Evolutionary conservation across 768 basidiomycete genomes (phyloP).

Genomic region (Clitopilus passeckerianus): DNA sequence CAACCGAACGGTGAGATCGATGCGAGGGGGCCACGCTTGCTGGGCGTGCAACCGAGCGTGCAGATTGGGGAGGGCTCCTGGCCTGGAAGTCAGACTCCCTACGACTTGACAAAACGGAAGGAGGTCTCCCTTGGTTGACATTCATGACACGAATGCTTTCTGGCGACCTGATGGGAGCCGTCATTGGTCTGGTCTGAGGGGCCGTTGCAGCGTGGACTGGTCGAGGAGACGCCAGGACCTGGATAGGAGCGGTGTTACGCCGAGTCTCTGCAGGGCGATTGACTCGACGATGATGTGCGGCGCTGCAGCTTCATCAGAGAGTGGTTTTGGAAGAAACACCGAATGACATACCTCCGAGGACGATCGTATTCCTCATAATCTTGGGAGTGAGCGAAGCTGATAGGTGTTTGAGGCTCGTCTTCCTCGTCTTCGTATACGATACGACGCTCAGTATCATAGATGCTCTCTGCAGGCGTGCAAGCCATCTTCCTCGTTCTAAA

Average conservation of each 20-base stretch:
- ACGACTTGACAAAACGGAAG: background rate
- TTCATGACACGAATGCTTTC: background rate
- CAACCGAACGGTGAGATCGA: constrained; percentile 18
- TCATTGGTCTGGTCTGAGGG: background rate
- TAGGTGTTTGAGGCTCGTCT: background rate
- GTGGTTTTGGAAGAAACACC: background rate
- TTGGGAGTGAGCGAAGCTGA: background rate
- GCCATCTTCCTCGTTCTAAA: background rate
- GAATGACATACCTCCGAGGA: background rate
- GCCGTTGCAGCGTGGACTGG: background rate
- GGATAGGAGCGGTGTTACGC: background rate
- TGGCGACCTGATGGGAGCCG: background rate
- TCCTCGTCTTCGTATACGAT: background rate
- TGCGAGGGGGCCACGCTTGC: constrained; percentile 8
- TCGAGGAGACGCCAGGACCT: background rate
- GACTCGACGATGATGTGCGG: background rate
- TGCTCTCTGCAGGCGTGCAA: background rate
- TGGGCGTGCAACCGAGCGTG: constrained; percentile 8
- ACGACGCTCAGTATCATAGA: background rate
- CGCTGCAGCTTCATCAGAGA: background rate
- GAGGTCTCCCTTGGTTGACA: background rate
- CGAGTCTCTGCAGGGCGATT: background rate
- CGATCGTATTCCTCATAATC: background rate
- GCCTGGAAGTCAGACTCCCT: background rate
- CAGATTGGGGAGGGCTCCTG: constrained; percentile 4